phyloP scores from a whole-genome alignment of 2,329 filamentous ascomycete species.

The Aspergillus pseudoglaucus region DNA sequence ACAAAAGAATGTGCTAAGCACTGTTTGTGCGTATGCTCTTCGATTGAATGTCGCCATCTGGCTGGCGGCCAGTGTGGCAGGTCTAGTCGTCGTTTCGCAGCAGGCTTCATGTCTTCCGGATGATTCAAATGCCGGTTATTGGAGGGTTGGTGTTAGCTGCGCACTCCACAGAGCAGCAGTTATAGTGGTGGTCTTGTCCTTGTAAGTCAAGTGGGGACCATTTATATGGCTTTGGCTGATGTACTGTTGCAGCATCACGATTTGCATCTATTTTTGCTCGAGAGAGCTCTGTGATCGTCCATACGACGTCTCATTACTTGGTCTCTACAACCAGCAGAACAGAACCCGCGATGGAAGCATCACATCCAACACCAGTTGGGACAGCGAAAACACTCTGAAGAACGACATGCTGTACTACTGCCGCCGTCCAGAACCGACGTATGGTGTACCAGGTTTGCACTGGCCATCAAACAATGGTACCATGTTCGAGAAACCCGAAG shows the following conservation, averaged over 20 bases:
- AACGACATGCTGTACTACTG: constrained; percentile 34
- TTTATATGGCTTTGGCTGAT: background rate
- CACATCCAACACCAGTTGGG: constrained; percentile 27
- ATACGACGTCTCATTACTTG: constrained; percentile 32
- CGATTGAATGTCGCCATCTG: constrained; percentile 31
- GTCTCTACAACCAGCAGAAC: constrained; percentile 23
- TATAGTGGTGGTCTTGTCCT: constrained; percentile 27
- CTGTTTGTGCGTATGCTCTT: constrained; percentile 29
- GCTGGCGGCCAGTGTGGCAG: constrained; percentile 32
- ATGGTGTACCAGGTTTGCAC: constrained; percentile 17
- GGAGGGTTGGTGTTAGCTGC: constrained; percentile 32
- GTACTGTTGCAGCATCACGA: constrained; percentile 19
- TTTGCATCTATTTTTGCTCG: constrained; percentile 33
- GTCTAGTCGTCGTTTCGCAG: constrained; percentile 30
- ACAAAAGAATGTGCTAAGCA: constrained; percentile 26
- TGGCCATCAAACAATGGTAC: constrained; percentile 14
- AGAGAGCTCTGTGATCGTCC: constrained; percentile 32
- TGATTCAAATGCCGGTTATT: constrained; percentile 20
- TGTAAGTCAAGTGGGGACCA: constrained; percentile 20
- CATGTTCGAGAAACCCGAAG: constrained; percentile 20
- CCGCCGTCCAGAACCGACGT: constrained; percentile 28
- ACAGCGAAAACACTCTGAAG: constrained; percentile 31
- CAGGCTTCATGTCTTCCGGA: constrained; percentile 28
- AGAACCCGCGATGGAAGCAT: constrained; percentile 22
- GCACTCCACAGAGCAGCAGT: constrained; percentile 29